Conservation (phyloP, 140 eudicot genomes). For the Bidens hawaiensis region DNA sequence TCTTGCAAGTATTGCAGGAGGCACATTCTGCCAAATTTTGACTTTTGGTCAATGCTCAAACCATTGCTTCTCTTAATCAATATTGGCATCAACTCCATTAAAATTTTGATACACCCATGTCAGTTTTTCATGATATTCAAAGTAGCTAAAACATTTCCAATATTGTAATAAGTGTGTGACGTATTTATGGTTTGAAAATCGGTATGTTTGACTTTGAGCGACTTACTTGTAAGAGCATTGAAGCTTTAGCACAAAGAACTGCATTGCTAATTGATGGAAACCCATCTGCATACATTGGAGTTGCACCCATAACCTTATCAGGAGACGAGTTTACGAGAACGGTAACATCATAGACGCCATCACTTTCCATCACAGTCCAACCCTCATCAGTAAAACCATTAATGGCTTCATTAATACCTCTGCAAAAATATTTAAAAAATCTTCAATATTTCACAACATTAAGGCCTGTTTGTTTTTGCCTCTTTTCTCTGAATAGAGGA, state of each 20-base stretch:
- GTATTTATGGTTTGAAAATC: background rate
- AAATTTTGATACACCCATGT: background rate
- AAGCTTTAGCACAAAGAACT: slow-evolving; percentile 89
- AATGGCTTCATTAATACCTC: slow-evolving; percentile 92
- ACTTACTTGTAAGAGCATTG: slow-evolving; percentile 93
- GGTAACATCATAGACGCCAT: slow-evolving; percentile 85
- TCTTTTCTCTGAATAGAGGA: too few relatives aligned
- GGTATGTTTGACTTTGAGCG: slow-evolving; percentile 18
- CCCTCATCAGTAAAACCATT: slow-evolving; percentile 92
- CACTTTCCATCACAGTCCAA: slow-evolving; percentile 86
- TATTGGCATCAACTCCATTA: background rate
- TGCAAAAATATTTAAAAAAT: slow-evolving; percentile 16
- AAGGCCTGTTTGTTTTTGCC: too few relatives aligned
- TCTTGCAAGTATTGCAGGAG: slow-evolving; percentile 89
- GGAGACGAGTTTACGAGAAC: slow-evolving; percentile 81
- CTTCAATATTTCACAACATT: background rate
- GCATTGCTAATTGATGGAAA: slow-evolving; percentile 73
- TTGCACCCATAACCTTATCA: slow-evolving; percentile 64
- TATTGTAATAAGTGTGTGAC: background rate
- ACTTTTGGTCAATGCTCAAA: slow-evolving; percentile 1
- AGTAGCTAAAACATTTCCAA: too few relatives aligned
- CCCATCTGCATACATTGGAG: slow-evolving; percentile 54
- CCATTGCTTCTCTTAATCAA: background rate
- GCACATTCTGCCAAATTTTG: slow-evolving; percentile 65
- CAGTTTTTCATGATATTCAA: background rate